Base-by-base conservation (phyloP, 768 basidiomycete species). In the Lactifluus subvellereus region DNA sequence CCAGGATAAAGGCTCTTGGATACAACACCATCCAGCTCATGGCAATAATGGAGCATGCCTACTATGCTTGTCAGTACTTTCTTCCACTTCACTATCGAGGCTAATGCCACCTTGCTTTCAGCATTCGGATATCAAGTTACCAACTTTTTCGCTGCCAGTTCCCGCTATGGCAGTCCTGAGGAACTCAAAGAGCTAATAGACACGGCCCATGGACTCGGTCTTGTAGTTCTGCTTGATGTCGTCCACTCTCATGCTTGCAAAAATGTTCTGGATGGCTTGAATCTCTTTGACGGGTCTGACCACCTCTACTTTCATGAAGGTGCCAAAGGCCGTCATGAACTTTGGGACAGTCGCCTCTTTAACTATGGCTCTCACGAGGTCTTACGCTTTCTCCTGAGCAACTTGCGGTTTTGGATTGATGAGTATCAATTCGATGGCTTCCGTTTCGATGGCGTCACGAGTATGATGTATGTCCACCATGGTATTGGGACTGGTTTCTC, bases 161-260 rank as follows among this genome's bases (percentile, higher is more conserved):
- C 94, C 35, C 89, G 97, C n/a, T 98, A 88, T 72, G 96, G 95
- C 22, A 87, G 84, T 3, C 97, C 96, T 2, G 97, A 99, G 72
- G 94, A 98, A 37, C 83, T 99, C 66, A 96, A 91, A 74, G 91
- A 95, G 70, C 84, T 99, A 40, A 82, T 99, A 65, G 97, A 99
- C 74, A 91, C 88, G 22, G 97, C 97, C 0, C 97, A 99, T 71
- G 87, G 86, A 37, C 82, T 98, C 82, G 96, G 94, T 7, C 76
- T 99, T 62, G 88, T 89, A 2, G 92, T 99, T 45, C 86, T 99
- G 52, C 85, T 99, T 53, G 97, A 99, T 70, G 84, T 99, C 57
- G 96, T 99, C 0, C 97, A 99, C 76, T 97, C 94, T 18, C 97
- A 99, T 76, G 96, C 97, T 3, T 94, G 89, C 80, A 99, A 98